phyloP scores from a whole-genome alignment of 139 green algal genomes.

The Trebouxia sp. region DNA sequence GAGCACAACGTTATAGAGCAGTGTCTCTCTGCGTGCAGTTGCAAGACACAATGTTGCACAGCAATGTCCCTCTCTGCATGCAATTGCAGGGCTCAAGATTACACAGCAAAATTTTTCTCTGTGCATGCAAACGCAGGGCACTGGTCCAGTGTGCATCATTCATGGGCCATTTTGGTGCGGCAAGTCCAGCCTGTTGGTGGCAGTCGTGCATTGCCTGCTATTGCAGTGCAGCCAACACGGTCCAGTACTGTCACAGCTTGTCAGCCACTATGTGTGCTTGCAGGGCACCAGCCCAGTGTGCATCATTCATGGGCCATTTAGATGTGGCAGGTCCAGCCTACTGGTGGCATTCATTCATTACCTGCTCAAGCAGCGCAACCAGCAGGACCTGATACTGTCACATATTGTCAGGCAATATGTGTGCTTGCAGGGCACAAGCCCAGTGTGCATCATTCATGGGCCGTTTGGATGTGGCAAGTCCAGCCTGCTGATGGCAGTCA shows the following conservation, averaged over 20 bases:
- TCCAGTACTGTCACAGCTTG: neutral
- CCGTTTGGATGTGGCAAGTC: constrained; percentile 78
- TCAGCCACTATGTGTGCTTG: no score
- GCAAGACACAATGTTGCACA: no score
- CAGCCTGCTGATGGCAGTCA: constrained; percentile 74
- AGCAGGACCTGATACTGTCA: neutral
- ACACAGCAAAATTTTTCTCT: no score
- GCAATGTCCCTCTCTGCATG: no score
- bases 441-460: constrained; percentile 77
- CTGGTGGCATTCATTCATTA: neutral
- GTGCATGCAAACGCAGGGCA: neutral
- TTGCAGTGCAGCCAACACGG: neutral
- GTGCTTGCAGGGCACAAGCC: constrained; percentile 6
- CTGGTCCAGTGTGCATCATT: no score
- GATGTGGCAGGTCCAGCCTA: neutral
- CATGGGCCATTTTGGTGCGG: neutral
- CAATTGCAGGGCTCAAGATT: no score
- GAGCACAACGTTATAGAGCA: no score
- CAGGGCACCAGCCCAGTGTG: neutral
- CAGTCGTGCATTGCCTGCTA: neutral
- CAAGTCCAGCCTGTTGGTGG: neutral
- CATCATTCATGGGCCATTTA: neutral
- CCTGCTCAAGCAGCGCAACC: neutral
- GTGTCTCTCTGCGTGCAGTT: no score
- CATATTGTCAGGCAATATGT: neutral